These are phyloP conservation scores for Leccinum subrobustum DNA, from an alignment of 1,284 basidiomycete genomes.

Conservation along the genomic window DNA sequence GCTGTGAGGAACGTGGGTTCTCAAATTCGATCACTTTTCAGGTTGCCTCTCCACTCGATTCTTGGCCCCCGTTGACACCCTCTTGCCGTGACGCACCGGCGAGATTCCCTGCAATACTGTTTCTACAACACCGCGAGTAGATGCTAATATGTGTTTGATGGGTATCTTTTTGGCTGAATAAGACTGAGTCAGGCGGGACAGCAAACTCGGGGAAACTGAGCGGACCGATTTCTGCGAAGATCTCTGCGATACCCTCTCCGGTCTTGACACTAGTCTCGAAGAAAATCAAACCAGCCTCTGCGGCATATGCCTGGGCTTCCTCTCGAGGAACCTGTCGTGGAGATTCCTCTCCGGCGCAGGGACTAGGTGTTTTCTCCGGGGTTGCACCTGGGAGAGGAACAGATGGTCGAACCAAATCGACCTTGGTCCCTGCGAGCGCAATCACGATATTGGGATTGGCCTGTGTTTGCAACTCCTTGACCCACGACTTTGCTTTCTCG, in stretches of 20 bases:
- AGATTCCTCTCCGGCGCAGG: conserved; percentile 60
- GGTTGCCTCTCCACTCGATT: no score
- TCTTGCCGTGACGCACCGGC: conserved; percentile 52
- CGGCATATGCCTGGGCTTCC: conserved; percentile 95
- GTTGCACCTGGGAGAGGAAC: conserved; percentile 48
- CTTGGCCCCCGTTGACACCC: conserved; percentile 26
- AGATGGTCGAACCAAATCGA: conserved; percentile 84
- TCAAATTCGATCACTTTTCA: no score
- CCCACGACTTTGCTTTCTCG: conserved; percentile 99
- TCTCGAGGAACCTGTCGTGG: conserved; percentile 87
- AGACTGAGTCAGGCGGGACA: conserved; percentile 3
- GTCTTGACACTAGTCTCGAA: conserved; percentile 99
- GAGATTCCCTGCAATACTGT: conserved; percentile 56
- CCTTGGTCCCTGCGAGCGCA: conserved; percentile 93
- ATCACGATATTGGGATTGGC: conserved; percentile 99
- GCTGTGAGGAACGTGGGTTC: no score
- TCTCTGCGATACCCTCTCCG: conserved; percentile 93
- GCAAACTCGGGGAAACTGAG: conserved; percentile 1
- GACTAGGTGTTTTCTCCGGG: conserved; percentile 61
- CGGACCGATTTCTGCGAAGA: conserved; percentile 97
- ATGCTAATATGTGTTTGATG: conserved; percentile 87
- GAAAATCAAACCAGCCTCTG: conserved; percentile 90
- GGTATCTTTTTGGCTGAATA: conserved; percentile 90
- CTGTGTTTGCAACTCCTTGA: conserved; percentile 98
- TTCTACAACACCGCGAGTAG: conserved; percentile 62